phyloP scores from a whole-genome alignment of 2,329 filamentous ascomycete genomes.

The Sclerotiophoma versabilis region DNA sequence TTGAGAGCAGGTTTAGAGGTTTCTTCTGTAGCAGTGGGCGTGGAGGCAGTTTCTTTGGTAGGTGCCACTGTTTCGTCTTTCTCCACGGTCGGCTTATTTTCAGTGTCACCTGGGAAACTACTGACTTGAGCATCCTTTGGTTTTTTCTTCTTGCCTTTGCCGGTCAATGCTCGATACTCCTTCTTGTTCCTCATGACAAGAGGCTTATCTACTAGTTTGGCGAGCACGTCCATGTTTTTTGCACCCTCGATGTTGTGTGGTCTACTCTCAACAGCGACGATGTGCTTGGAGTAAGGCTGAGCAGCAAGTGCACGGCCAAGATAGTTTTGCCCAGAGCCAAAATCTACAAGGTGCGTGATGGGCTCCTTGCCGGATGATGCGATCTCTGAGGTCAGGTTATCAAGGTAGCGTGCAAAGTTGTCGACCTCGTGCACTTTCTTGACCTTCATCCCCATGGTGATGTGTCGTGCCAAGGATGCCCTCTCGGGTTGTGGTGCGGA shows the following conservation, averaged over 20 bases:
- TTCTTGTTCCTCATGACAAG: constrained; percentile 85
- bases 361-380: constrained; percentile 36
- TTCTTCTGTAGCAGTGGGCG: not conserved
- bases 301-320: constrained; percentile 86
- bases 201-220: constrained; percentile 76
- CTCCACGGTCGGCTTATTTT: not conserved
- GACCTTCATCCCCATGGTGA: constrained; percentile 89
- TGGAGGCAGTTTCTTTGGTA: not conserved
- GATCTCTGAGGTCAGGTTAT: constrained; percentile 67
- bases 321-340: constrained; percentile 97
- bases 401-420: constrained; percentile 86
- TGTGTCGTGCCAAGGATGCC: constrained; percentile 69
- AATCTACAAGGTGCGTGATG: constrained; percentile 91
- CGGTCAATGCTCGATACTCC: constrained; percentile 63
- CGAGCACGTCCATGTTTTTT: constrained; percentile 81
- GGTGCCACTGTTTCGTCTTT: not conserved
- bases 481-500: constrained; percentile 48
- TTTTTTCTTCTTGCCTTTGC: constrained; percentile 50
- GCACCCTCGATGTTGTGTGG: constrained; percentile 87
- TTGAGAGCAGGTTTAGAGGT: not conserved
- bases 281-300: constrained; percentile 81
- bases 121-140: constrained; percentile 27
- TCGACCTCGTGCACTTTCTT: constrained; percentile 96
- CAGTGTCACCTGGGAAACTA: not conserved
- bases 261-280: constrained; percentile 89